Evolutionary conservation across 192 early-diverging fungal species (phyloP).

Genomic region (Coemansia sp.): DNA sequence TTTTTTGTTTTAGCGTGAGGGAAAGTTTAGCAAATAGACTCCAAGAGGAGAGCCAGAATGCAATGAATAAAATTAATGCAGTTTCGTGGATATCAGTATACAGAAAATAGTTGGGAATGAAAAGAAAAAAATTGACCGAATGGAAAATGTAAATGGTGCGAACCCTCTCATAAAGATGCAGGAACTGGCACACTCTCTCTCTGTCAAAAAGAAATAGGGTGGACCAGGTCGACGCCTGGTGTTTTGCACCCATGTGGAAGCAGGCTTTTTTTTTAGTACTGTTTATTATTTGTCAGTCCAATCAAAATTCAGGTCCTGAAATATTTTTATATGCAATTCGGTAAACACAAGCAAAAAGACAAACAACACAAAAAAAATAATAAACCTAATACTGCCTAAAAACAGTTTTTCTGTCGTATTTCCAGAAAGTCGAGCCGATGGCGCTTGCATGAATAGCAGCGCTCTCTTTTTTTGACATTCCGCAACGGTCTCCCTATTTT

Average conservation of each 20-base stretch:
- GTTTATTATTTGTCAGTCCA: neutral
- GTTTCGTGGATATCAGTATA: slow-evolving; percentile 6
- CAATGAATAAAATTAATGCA: neutral
- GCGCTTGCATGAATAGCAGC: slow-evolving; percentile 1
- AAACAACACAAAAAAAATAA: neutral
- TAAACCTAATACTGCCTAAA: slow-evolving; percentile 8
- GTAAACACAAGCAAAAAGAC: neutral
- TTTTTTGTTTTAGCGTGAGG: slow-evolving; percentile 1
- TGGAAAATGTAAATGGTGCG: slow-evolving; percentile 2
- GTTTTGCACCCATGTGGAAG: neutral
- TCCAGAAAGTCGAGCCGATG: neutral
- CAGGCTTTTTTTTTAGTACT: too few relatives aligned
- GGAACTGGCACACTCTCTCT: neutral
- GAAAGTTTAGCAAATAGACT: neutral
- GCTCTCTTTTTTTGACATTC: neutral
- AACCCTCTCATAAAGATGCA: slow-evolving; percentile 10
- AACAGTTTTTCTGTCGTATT: neutral
- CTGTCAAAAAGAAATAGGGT: slow-evolving; percentile 7
- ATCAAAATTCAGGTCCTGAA: neutral
- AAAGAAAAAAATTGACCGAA: slow-evolving; percentile 5
- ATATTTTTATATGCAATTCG: neutral
- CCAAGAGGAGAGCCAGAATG: neutral
- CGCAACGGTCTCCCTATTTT: neutral
- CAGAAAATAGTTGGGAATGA: neutral
- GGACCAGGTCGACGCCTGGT: neutral